Percentiles rank a stretch among this genome's conserved stretches.
Conservation (phyloP, 768 basidiomycete species). For the Mycena galopus region DNA sequence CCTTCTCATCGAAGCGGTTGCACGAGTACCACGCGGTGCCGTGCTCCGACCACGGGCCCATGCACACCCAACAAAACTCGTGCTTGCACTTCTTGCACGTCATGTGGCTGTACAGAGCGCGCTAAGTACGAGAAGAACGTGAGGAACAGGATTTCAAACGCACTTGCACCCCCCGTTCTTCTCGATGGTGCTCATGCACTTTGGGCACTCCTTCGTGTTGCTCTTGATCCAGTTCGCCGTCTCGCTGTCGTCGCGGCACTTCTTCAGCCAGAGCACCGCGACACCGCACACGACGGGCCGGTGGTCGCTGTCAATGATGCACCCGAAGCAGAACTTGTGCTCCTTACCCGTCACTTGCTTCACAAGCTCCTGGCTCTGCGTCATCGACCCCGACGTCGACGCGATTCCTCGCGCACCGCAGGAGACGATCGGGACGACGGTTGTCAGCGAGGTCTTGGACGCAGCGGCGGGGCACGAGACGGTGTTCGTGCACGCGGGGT, state of each 20-base stretch:
- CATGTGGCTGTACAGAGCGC: slow-evolving; percentile 82
- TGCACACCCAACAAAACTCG: slow-evolving; percentile 99
- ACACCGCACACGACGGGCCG: slow-evolving; percentile 91
- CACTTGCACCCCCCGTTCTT: slow-evolving; percentile 99
- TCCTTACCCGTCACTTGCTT: slow-evolving; percentile 55
- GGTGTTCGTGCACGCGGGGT: slow-evolving; percentile 94
- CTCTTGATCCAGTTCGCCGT: slow-evolving; percentile 99
- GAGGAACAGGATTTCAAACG: slow-evolving; percentile 50
- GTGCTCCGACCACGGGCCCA: slow-evolving; percentile 98
- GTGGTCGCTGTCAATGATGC: slow-evolving; percentile 89
- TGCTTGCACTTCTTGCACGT: slow-evolving; percentile 99
- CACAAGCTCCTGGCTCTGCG: slow-evolving; percentile 46
- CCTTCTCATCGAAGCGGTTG: slow-evolving; percentile 96
- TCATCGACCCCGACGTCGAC: slow-evolving; percentile 45
- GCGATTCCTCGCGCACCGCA: slow-evolving; percentile 77
- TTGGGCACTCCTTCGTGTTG: slow-evolving; percentile 97
- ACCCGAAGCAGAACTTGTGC: slow-evolving; percentile 96
- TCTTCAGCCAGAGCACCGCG: slow-evolving; percentile 95
- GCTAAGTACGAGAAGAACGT: slow-evolving; percentile 23
- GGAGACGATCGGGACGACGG: slow-evolving; percentile 88
- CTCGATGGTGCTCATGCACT: slow-evolving; percentile 98
- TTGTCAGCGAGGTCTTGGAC: slow-evolving; percentile 77
- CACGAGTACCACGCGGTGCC: slow-evolving; percentile 99
- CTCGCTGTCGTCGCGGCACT: slow-evolving; percentile 97
- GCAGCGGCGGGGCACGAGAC: slow-evolving; percentile 90